These are phyloP conservation scores for Triticum timopheevii DNA, from an alignment of 176 grass and related monocot species.

Conservation along the genomic window DNA sequence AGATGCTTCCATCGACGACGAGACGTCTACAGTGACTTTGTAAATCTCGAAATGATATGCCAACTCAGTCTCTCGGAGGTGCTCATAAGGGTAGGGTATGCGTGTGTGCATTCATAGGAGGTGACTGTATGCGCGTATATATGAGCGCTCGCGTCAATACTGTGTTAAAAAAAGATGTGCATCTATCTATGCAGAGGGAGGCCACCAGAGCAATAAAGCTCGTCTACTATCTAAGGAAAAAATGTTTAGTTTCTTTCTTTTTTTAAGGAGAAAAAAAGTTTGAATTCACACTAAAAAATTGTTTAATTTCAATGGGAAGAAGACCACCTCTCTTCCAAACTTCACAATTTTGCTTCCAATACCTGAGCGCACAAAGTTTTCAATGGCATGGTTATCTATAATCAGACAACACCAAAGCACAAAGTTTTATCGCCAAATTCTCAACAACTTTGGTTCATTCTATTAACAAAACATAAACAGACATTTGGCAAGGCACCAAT, in stretches of 20 bases:
- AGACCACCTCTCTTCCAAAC: not conserved
- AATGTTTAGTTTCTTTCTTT: not conserved
- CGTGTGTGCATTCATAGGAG: too few relatives aligned
- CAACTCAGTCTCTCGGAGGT: too few relatives aligned
- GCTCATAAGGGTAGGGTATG: too few relatives aligned
- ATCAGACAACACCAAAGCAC: conserved; percentile 1
- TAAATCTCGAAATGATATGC: too few relatives aligned
- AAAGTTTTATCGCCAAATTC: conserved; percentile 32
- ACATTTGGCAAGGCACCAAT: conserved; percentile 3
- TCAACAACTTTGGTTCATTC: conserved; percentile 16
- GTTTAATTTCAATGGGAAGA: conserved; percentile 2
- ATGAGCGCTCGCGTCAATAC: too few relatives aligned
- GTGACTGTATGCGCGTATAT: too few relatives aligned
- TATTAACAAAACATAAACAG: conserved; percentile 34
- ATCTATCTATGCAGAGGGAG: not conserved
- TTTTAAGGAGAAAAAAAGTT: too few relatives aligned
- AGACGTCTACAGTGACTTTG: too few relatives aligned
- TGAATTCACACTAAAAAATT: not conserved
- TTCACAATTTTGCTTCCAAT: not conserved
- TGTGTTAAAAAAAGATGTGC: not conserved
- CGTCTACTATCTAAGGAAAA: not conserved
- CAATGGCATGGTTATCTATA: conserved; percentile 15
- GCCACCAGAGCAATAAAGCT: not conserved
- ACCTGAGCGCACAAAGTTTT: not conserved
- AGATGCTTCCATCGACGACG: too few relatives aligned